These are phyloP conservation scores for Neonectria faginata DNA, from an alignment of 2,329 filamentous ascomycete species.

Conservation along the genomic window DNA sequence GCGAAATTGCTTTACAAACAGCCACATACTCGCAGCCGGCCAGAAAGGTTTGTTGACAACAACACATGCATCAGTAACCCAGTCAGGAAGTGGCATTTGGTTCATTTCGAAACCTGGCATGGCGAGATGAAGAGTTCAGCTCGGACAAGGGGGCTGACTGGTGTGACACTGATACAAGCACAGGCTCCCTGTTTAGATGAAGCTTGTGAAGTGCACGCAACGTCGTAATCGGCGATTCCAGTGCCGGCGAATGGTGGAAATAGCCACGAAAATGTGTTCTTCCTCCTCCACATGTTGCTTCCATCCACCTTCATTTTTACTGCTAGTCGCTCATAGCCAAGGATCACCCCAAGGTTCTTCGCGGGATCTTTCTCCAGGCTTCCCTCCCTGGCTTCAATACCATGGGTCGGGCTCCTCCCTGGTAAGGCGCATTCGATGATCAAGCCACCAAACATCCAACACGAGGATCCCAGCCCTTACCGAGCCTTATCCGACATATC, in stretches of 20 bases:
- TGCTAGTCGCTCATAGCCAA: no score
- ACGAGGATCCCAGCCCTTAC: constrained; percentile 6
- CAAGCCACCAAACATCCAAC: constrained; percentile 28
- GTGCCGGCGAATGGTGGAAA: neutral
- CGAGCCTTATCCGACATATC: constrained; percentile 27
- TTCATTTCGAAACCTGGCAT: neutral
- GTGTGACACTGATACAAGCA: neutral
- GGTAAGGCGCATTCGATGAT: constrained; percentile 27
- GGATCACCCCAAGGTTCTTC: neutral
- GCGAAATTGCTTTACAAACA: neutral
- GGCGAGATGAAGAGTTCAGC: neutral
- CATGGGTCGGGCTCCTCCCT: constrained; percentile 14
- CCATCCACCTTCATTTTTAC: neutral
- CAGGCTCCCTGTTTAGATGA: neutral
- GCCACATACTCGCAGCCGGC: neutral
- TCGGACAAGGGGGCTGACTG: neutral
- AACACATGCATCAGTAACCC: neutral
- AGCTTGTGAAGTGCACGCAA: neutral
- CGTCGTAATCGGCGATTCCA: neutral
- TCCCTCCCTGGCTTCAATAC: neutral
- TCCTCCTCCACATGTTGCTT: neutral
- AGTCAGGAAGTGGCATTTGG: neutral
- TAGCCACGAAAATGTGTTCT: neutral
- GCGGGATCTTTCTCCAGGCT: neutral
- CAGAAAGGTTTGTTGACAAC: neutral